Base-by-base conservation (phyloP, 768 basidiomycete genomes). In the Boletus subcaerulescens region DNA sequence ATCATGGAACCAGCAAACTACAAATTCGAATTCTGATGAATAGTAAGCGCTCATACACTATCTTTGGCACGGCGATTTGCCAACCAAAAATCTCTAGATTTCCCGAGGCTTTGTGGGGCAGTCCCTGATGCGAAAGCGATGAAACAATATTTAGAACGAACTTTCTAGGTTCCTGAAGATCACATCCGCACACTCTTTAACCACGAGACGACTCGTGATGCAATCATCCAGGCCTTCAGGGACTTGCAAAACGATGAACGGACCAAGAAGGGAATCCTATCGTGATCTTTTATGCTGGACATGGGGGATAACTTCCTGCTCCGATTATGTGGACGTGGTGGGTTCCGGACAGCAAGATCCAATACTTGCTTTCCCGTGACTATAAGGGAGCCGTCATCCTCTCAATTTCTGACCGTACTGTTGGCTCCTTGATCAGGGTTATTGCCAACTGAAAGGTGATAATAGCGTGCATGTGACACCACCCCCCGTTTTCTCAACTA, bases 281-380 rank as follows among this genome's bases (percentile, higher is more conserved):
- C 29, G 41, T 78, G 35, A 73, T 79, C 38, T 80, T 73, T 55
- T 80, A 69, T 44, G 72, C 78, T 18, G 79, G 77, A 14, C 79
- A 80, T 48, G 79, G 78, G 17, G 63, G 71, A 3, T n/a, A 72
- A 45, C 69, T 43, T 77, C 77, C 59, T 44, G 0, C 71, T 71
- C 20, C 1, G 46, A 26, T 14, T 67, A 22, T 80, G 4, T n/a
- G n/a, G n/a, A 47, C 49, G 8, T 61, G 77, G 45, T 38, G 4
- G 31, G 9, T 11, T 32, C 31, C 9, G 44, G 31, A 32, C 31
- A 8, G 11, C 7, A 32, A 11, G 31, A 32, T 62, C 56, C 42
- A 69, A 60, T 32, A 60, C 55, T n/a, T 62, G 61, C 38, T 75
- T 73, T 53, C 75, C 71, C 52, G 64, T 67, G 60, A 62, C 74